A percentile compares a stretch with the other conserved stretches of the same genome.
These are phyloP conservation scores for Colletotrichum sp. DNA, from an alignment of 2,329 filamentous ascomycete genomes.

Conservation along the genomic window DNA sequence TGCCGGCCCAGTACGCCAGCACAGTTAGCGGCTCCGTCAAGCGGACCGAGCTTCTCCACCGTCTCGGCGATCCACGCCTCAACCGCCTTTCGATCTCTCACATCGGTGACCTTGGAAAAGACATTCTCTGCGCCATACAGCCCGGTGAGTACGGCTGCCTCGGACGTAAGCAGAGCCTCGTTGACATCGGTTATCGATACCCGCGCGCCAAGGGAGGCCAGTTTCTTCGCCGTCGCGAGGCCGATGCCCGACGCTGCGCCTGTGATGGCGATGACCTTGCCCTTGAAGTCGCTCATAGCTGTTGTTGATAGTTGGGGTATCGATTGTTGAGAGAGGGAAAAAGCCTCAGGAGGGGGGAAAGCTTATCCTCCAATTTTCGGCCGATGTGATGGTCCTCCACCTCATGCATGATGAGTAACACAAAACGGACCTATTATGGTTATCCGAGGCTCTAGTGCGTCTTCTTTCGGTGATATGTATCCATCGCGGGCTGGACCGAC, in stretches of 20 bases:
- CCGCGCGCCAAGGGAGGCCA: slow-evolving; percentile 46
- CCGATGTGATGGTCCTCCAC: background rate
- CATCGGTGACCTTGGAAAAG: slow-evolving; percentile 17
- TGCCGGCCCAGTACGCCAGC: slow-evolving; percentile 26
- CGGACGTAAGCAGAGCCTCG: slow-evolving; percentile 30
- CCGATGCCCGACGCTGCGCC: slow-evolving; percentile 58
- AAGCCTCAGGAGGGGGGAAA: background rate
- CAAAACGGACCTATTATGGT: background rate
- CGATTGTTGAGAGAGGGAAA: background rate
- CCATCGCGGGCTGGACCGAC: background rate
- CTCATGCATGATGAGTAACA: background rate
- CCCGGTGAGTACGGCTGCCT: background rate
- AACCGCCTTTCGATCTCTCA: slow-evolving; percentile 19
- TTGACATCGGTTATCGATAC: slow-evolving; percentile 55
- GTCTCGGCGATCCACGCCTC: slow-evolving; percentile 35
- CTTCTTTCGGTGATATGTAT: background rate
- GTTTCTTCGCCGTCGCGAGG: slow-evolving; percentile 48
- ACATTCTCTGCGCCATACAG: background rate
- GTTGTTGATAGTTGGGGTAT: background rate
- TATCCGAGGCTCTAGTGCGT: background rate
- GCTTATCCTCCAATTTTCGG: background rate
- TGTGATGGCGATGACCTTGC: slow-evolving; percentile 53
- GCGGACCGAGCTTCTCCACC: slow-evolving; percentile 34
- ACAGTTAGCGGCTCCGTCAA: slow-evolving; percentile 50
- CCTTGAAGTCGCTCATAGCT: slow-evolving; percentile 20